phyloP scores from a whole-genome alignment of 805 yeast species.

The Cyberlindnera saturnus region DNA sequence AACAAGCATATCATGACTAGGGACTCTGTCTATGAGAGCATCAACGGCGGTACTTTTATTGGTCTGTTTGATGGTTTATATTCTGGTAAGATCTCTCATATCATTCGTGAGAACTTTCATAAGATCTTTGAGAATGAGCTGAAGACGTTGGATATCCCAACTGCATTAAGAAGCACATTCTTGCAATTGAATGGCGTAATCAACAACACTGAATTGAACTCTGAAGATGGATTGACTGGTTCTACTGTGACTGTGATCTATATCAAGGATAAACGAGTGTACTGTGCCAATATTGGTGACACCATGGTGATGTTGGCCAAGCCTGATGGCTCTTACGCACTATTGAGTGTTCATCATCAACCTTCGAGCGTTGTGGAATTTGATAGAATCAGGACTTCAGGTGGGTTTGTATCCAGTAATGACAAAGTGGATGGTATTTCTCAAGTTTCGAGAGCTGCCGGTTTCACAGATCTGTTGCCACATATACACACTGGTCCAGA shows the following conservation, averaged over 20 bases:
- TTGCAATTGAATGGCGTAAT: conserved; percentile 76
- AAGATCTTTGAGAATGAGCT: conserved; percentile 65
- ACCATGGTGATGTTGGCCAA: conserved; percentile 74
- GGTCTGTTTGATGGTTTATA: conserved; percentile 79
- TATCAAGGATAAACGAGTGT: conserved; percentile 61
- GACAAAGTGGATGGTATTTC: conserved; percentile 81
- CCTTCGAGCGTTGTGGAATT: conserved; percentile 75
- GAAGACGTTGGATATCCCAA: conserved; percentile 44
- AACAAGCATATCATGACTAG: conserved; percentile 69
- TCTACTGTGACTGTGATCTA: conserved; percentile 81
- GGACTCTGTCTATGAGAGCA: conserved; percentile 82
- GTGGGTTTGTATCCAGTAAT: conserved; percentile 83
- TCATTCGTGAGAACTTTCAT: conserved; percentile 68
- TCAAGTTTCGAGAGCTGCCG: conserved; percentile 86
- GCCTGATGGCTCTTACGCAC: conserved; percentile 72
- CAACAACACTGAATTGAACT: conserved; percentile 42
- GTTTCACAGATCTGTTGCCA: conserved; percentile 79
- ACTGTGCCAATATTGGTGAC: conserved; percentile 89
- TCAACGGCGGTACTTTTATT: conserved; percentile 73
- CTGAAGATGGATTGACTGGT: conserved; percentile 72
- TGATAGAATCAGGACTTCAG: conserved; percentile 83
- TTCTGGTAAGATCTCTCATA: conserved; percentile 62
- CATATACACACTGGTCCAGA: conserved; percentile 88
- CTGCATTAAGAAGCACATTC: conserved; percentile 80
- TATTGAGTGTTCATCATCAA: conserved; percentile 72